These are phyloP conservation scores for Penicillium bovifimosum DNA, from an alignment of 495 filamentous ascomycete genomes.

Conservation along the genomic window DNA sequence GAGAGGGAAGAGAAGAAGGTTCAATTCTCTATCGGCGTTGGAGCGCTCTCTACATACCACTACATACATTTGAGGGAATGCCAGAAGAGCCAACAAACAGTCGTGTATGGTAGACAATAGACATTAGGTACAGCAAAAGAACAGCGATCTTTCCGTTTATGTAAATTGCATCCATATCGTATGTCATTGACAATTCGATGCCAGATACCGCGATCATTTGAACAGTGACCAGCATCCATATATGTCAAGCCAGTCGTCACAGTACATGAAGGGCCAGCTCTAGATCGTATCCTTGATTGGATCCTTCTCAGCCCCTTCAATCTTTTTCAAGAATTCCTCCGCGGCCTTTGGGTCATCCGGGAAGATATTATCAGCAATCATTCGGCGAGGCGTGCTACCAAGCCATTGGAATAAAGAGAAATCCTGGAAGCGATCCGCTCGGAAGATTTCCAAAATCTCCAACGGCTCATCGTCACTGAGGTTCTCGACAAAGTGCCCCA, in stretches of 20 bases:
- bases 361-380: slow-evolving; percentile 60
- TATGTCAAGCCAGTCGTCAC: not conserved
- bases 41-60: no score
- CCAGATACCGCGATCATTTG: no score
- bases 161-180: no score
- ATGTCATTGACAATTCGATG: no score
- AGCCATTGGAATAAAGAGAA: slow-evolving; percentile 67
- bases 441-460: slow-evolving; percentile 57
- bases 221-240: not conserved
- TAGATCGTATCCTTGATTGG: slow-evolving; percentile 14
- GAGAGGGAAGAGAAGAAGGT: no score
- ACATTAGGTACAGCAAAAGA: no score
- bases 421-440: slow-evolving; percentile 53
- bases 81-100: no score
- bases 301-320: slow-evolving; percentile 45
- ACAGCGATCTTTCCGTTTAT: no score
- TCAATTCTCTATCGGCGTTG: no score
- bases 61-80: no score
- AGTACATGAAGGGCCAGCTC: not conserved
- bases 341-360: slow-evolving; percentile 46
- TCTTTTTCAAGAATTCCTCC: slow-evolving; percentile 49
- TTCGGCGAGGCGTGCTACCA: slow-evolving; percentile 55
- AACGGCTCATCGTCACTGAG: slow-evolving; percentile 51
- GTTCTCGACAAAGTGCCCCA: slow-evolving; percentile 61
- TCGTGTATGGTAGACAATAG: no score